Evolutionary conservation across 1,284 basidiomycete species (phyloP), one percentile per base, ranked within the genome.

Genomic region (Veloboletus limbatus): DNA sequence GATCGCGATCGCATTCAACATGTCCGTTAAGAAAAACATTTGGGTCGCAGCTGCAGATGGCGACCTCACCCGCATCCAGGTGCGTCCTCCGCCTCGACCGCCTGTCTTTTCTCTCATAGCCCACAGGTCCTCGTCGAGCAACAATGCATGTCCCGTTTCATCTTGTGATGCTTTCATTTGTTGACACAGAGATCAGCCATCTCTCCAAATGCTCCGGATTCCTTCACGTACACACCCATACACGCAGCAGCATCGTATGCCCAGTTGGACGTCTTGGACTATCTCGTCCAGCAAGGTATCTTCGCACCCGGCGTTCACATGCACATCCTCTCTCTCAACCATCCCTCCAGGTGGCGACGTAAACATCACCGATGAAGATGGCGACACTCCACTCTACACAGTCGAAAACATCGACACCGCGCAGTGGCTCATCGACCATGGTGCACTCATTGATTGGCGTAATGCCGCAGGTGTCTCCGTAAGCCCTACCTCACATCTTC

Each of bases 191-290:
- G 56, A 50, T 52, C 63, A 85, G 91, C 82, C 21, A 60, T 85
- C 31, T 83, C 84, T 10, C 84, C 92, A 13, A 93, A 94, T 60
- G 74, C 70, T 8, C 81, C 82, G 17, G 92, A 96, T 62, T 63
- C 70, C 7, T 80, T 85, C 68, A 86, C 88, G 17, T 96, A 96
- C 67, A 93, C 93, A 0, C 91, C 93, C 10, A 88, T 97, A 82
- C 93, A 97, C 68, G 94, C 93, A n/a, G 92, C 93, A 7, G 92
- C 92, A 0, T 96, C 92, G 1, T 97, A 95, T 65, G 88, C 81
- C 9, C 92, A 93, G 42, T 60, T 87, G 14, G 69, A 85, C 31
- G 68, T 95, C 35, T 73, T 97, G 18, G 76, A 81, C 22, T 95
- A 91, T 70, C 80, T 97, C 45, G 72, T 93, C 49, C 75, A 80